Percentiles rank a stretch among this genome's conserved stretches.
These are phyloP conservation scores for Skeletonema costatum DNA, from an alignment of 108 stramenopile genomes.

Conservation along the genomic window DNA sequence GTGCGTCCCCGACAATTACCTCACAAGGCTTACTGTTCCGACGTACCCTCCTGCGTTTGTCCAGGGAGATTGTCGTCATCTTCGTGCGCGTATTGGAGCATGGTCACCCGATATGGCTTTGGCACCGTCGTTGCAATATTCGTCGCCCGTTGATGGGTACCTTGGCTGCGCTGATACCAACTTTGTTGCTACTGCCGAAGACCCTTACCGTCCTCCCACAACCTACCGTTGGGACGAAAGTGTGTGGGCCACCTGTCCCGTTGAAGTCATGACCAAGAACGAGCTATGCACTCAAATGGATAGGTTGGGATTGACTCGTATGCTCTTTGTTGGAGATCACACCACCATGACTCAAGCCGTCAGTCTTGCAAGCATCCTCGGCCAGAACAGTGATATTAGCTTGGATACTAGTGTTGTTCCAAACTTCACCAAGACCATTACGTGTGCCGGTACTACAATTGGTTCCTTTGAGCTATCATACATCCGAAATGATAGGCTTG, in stretches of 20 bases:
- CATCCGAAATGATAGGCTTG: conserved; percentile 41
- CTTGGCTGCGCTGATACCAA: conserved; percentile 39
- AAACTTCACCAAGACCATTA: conserved; percentile 43
- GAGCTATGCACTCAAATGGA: conserved; percentile 30
- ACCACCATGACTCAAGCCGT: conserved; percentile 39
- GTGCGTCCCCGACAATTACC: conserved; percentile 15
- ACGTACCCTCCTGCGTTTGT: conserved; percentile 17
- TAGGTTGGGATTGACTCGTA: conserved; percentile 29
- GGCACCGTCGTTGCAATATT: conserved; percentile 32
- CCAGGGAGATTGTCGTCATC: conserved; percentile 33
- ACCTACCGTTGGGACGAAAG: conserved; percentile 39
- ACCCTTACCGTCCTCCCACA: conserved; percentile 34
- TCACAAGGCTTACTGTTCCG: conserved; percentile 18
- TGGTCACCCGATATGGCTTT: conserved; percentile 21
- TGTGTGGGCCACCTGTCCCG: conserved; percentile 37
- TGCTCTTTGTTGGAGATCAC: conserved; percentile 48
- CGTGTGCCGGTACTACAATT: conserved; percentile 15
- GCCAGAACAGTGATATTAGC: conserved; percentile 36
- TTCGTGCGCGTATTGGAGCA: conserved; percentile 32
- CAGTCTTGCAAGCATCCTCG: conserved; percentile 39
- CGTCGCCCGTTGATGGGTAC: conserved; percentile 32
- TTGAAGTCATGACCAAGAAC: conserved; percentile 9
- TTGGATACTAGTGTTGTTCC: conserved; percentile 36
- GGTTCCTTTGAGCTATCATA: conserved; percentile 33
- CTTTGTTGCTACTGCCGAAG: conserved; percentile 32